Evolutionary conservation across 2,329 filamentous ascomycete genomes (phyloP), one percentile per base, ranked within the genome.

Genomic region (Aspergillus uvarum): DNA sequence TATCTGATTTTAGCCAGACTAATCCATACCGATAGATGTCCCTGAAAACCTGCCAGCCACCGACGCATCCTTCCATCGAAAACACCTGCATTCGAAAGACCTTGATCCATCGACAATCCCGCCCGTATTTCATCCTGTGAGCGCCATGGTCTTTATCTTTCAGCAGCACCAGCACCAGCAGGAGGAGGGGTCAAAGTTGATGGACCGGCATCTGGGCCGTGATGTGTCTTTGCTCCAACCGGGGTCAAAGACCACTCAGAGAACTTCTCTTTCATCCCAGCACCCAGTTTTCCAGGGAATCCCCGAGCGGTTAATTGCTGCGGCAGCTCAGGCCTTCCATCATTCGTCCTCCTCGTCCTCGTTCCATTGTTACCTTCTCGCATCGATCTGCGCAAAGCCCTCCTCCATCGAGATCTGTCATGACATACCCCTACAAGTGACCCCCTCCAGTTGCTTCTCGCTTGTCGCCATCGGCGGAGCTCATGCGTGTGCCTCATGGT

Each of bases 361-460:
- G 38, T 44, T 19, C 38, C 38, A 44, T 44, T 44, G 38, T 51
- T 50, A 29, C 50, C 26, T 29, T 53, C 49, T 58, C 56, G 24
- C 51, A 54, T 58, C 51, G 56, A 58, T 58, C 50, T 52, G 56
- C 56, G 48, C 56, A 52, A 26, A 32, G 56, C 38, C 49, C 59
- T 54, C 51, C 57, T 59, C 49, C 60, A 62, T 62, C 60, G 60
- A 62, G 60, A 62, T 62, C 60, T 59, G 57, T 58, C 50, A 53
- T 51, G 51, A 31, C 56, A 49, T 51, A 58, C 48, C 56, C 56
- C 51, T 58, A 58, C 56, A 22, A 47, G 19, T 32, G 47, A 54
- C 49, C 31, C 26, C 56, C 50, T 54, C 50, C 51, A 54, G 52
- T 54, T 54, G 52, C 35, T 47, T 47, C 24, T 54, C 26, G 24